Conservation (phyloP, 805 yeast species). For the Komagataella phaffii region DNA sequence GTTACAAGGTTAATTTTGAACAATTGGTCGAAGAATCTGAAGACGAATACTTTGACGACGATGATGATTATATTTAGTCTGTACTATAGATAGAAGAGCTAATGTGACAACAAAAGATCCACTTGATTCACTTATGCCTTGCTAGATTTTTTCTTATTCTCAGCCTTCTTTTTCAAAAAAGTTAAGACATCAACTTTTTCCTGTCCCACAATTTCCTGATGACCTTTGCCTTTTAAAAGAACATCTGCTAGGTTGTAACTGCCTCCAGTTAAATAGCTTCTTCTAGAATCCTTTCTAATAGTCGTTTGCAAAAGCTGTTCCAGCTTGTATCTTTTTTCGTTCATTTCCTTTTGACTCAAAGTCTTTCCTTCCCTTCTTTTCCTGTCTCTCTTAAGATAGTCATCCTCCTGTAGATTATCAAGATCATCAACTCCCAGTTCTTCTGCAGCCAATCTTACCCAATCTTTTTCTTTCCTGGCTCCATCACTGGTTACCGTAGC, state of each 20-base stretch:
- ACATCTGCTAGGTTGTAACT: constrained; percentile 65
- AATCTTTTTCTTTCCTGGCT: constrained; percentile 52
- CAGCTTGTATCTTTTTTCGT: constrained; percentile 35
- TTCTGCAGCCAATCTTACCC: constrained; percentile 87
- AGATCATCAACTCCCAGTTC: constrained; percentile 75
- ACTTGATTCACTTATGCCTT: constrained; percentile 2
- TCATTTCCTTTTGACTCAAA: constrained; percentile 35
- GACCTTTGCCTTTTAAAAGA: constrained; percentile 46
- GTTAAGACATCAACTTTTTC: constrained; percentile 55
- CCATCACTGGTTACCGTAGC: constrained; percentile 41
- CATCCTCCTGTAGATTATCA: constrained; percentile 60
- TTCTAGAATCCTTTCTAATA: constrained; percentile 50
- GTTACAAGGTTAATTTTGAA: constrained; percentile 95
- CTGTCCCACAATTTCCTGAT: constrained; percentile 57
- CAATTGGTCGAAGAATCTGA: constrained; percentile 83
- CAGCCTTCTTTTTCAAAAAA: constrained; percentile 26
- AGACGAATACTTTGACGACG: constrained; percentile 73
- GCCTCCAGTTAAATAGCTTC: constrained; percentile 73
- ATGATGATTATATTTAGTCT: constrained; percentile 17
- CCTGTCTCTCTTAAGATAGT: constrained; percentile 48
- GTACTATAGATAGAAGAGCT: not conserved
- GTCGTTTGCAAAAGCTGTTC: constrained; percentile 35
- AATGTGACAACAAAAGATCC: not conserved
- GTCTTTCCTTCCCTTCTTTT: constrained; percentile 38
- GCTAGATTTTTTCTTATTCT: constrained; percentile 7